Conservation (phyloP, 1,139 yeast species). For the Pneumocystis murina region DNA sequence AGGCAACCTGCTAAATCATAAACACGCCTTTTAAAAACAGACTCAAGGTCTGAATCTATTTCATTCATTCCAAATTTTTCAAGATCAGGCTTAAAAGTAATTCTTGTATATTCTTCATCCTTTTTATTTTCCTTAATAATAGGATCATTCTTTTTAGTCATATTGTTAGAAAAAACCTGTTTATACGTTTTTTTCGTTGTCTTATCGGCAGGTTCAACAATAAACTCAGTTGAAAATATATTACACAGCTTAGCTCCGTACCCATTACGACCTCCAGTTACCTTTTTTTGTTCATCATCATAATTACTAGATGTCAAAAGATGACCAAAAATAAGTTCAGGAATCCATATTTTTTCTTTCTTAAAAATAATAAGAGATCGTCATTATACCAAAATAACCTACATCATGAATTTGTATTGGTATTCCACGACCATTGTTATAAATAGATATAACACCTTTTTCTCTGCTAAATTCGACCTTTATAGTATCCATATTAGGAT, state of each 20-base stretch:
- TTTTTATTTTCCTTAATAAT: constrained; percentile 47
- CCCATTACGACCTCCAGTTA: constrained; percentile 98
- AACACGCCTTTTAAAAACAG: constrained; percentile 83
- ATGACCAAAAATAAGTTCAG: constrained; percentile 92
- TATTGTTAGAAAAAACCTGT: constrained; percentile 78
- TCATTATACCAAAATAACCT: not conserved
- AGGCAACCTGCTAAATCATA: constrained; percentile 93
- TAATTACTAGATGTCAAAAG: constrained; percentile 88
- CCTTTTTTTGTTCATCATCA: constrained; percentile 88
- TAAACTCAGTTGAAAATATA: constrained; percentile 78
- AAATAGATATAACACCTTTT: constrained; percentile 57
- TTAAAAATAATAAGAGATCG: not conserved
- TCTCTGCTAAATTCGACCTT: constrained; percentile 70
- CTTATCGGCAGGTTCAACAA: constrained; percentile 78
- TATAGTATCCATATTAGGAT: constrained; percentile 72
- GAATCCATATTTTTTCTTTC: constrained; percentile 84
- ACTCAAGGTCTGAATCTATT: constrained; percentile 65
- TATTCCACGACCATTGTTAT: constrained; percentile 90
- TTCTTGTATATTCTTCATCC: constrained; percentile 64
- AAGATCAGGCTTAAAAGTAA: constrained; percentile 81
- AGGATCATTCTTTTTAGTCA: constrained; percentile 67
- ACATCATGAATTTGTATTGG: constrained; percentile 77
- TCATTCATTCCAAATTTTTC: constrained; percentile 67
- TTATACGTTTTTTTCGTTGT: constrained; percentile 45
- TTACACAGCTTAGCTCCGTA: constrained; percentile 94